A percentile compares a stretch with the other conserved stretches of the same genome.
Conservation (phyloP, 768 basidiomycete genomes). For the Butyriboletus loyo region DNA sequence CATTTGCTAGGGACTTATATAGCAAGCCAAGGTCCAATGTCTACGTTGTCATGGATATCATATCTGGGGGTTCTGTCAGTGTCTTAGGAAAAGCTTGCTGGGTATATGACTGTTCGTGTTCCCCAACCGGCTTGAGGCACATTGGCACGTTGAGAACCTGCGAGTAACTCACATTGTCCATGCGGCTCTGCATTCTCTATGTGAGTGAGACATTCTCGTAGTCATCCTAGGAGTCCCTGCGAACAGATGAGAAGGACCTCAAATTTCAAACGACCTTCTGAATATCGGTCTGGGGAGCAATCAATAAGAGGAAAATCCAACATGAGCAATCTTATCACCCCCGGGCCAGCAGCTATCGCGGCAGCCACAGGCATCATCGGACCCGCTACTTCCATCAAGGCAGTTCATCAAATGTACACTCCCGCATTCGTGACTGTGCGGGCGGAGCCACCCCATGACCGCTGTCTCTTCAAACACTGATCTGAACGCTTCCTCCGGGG, state of each 20-base stretch:
- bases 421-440: not conserved
- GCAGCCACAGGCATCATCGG: not conserved
- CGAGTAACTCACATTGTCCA: not conserved
- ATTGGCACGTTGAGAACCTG: not conserved
- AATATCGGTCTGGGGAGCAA: not conserved
- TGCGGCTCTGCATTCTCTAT: not conserved
- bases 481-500: not conserved
- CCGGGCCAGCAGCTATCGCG: not conserved
- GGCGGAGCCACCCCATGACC: not conserved
- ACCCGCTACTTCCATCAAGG: not conserved
- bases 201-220: not conserved
- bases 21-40: not conserved
- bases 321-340: not conserved
- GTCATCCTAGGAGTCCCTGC: not conserved
- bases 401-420: not conserved
- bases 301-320: too few relatives aligned
- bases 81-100: not conserved
- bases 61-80: not conserved
- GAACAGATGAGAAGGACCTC: not conserved
- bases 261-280: not conserved
- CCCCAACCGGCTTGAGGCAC: not conserved
- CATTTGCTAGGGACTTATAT: not conserved
- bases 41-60: slow-evolving; percentile 9
- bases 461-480: too few relatives aligned
- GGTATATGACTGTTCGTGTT: not conserved